Evolutionary conservation across 345 rosid species (phyloP), one percentile per base, ranked within the genome.

Genomic region (Luvunga scandens): DNA sequence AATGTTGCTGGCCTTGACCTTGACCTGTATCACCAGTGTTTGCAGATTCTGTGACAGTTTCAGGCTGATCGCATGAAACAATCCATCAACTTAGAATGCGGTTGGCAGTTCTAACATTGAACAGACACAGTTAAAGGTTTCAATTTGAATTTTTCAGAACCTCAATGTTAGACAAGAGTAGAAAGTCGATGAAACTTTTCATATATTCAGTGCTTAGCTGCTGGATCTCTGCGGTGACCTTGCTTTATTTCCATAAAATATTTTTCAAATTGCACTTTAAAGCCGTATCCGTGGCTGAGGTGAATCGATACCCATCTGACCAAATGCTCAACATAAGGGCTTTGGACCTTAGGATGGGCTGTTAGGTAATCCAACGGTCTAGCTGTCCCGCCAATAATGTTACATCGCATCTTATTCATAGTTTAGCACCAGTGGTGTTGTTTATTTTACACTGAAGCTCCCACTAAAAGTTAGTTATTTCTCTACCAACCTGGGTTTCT

Each of bases 1-100:
- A 92, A 89, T 77, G 95, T 90, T 28, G 97, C 91, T 24, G 98
- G 98, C 74, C 86, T 90, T 25, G 97, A 95, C 77, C 88, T 95
- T 31, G 81, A 85, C 71, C 98, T 95, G 56, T 91, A 92, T 78
- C 83, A 81, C n/a, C 93, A 89, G 67, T 83, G 95, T 4, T 55
- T 91, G 56, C 89, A 85, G 78, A 89, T 91, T 31, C 67, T 95
- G 36, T 82, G 95, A 72, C 86, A 86, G 83, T 91, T 95, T 75
- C 89, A 86, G 80, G 90, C 78, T 0, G 87, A 85, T 1, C 85
- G 50, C 36, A 9, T 60, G 33, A 77, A 75, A 18, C 39, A 77
- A 38, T 65, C 72, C 76, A 50, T n/a, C 79, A 21, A 77, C 67
- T 73, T 76, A 2, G 45, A 48, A 78, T 62, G 55, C n/a, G n/a